Evolutionary conservation across 2,329 filamentous ascomycete genomes (phyloP).

Genomic region (Eutypa lata): DNA sequence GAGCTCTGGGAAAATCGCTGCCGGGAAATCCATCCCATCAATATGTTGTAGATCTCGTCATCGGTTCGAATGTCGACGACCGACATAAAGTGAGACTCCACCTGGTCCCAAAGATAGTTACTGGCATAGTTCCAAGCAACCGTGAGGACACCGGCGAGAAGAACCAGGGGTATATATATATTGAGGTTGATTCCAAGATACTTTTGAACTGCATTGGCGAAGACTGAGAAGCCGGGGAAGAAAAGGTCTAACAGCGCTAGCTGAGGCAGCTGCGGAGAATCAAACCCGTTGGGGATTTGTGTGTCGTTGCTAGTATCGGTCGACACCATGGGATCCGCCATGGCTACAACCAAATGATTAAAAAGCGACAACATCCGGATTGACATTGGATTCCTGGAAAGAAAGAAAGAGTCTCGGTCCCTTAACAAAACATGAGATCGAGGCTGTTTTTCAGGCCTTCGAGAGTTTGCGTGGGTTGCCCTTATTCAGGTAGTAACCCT

Average conservation of each 20-base stretch:
- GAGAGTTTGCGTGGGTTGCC: no score
- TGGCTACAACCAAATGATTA: slow-evolving; percentile 3
- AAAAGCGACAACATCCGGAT: not conserved
- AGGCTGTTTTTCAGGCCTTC: no score
- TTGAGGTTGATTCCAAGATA: slow-evolving; percentile 62
- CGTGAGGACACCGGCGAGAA: slow-evolving; percentile 46
- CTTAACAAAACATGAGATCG: no score
- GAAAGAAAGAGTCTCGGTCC: not conserved
- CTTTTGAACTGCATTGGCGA: slow-evolving; percentile 49
- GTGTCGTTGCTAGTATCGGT: slow-evolving; percentile 3
- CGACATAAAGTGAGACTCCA: slow-evolving; percentile 59
- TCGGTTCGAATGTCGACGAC: slow-evolving; percentile 64
- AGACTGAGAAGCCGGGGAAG: slow-evolving; percentile 62
- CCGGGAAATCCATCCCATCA: slow-evolving; percentile 66
- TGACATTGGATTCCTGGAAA: not conserved
- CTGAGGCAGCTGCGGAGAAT: slow-evolving; percentile 28
- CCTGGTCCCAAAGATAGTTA: slow-evolving; percentile 42
- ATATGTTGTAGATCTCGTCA: slow-evolving; percentile 70
- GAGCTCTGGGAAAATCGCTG: slow-evolving; percentile 60
- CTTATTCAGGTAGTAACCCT: no score
- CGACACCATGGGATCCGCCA: slow-evolving; percentile 15
- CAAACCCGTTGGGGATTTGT: not conserved
- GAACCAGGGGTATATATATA: slow-evolving; percentile 57
- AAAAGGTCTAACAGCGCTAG: slow-evolving; percentile 57
- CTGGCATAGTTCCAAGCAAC: slow-evolving; percentile 53